Percentiles rank a stretch among this genome's conserved stretches.
phyloP scores from a whole-genome alignment of 2,329 filamentous ascomycete species.

The Epichloe uncinata region DNA sequence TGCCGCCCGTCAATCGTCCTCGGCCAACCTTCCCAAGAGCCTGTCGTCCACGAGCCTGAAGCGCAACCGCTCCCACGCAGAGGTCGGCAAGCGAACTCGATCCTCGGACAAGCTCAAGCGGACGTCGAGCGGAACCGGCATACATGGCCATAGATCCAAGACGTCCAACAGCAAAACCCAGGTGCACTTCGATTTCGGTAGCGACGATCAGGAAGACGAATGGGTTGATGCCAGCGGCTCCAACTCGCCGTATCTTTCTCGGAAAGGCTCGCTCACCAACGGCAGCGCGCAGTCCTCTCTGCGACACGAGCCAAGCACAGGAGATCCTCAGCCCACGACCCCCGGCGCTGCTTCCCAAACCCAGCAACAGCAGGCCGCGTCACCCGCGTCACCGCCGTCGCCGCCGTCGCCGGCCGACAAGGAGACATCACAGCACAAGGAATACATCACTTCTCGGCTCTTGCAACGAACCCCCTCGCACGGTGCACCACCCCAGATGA shows the following conservation, averaged over 20 bases:
- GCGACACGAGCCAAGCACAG: conserved; percentile 22
- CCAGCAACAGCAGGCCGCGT: not conserved
- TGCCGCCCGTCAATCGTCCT: conserved; percentile 29
- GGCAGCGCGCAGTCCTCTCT: conserved; percentile 35
- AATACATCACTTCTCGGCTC: conserved; percentile 53
- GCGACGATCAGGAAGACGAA: conserved; percentile 37
- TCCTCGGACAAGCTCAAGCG: conserved; percentile 40
- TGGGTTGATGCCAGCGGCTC: conserved; percentile 55
- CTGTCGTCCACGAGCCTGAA: conserved; percentile 41
- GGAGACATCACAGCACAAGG: conserved; percentile 39
- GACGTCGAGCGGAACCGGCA: conserved; percentile 35
- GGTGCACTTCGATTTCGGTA: conserved; percentile 52
- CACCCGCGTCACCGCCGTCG: not conserved
- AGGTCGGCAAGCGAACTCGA: conserved; percentile 38
- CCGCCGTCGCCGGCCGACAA: conserved; percentile 19
- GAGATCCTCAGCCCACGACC: conserved; percentile 23
- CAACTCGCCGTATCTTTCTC: conserved; percentile 42
- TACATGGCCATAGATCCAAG: conserved; percentile 27
- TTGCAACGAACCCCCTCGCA: conserved; percentile 51
- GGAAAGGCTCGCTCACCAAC: conserved; percentile 31
- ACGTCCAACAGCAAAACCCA: conserved; percentile 33
- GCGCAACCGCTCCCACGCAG: conserved; percentile 46
- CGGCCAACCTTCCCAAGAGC: conserved; percentile 38
- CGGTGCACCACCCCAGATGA: conserved; percentile 51
- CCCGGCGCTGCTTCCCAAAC: conserved; percentile 14